A percentile compares a stretch with the other conserved stretches of the same genome.
Conservation (phyloP, 2,329 filamentous ascomycete genomes). For the Nigrospora oryzae region DNA sequence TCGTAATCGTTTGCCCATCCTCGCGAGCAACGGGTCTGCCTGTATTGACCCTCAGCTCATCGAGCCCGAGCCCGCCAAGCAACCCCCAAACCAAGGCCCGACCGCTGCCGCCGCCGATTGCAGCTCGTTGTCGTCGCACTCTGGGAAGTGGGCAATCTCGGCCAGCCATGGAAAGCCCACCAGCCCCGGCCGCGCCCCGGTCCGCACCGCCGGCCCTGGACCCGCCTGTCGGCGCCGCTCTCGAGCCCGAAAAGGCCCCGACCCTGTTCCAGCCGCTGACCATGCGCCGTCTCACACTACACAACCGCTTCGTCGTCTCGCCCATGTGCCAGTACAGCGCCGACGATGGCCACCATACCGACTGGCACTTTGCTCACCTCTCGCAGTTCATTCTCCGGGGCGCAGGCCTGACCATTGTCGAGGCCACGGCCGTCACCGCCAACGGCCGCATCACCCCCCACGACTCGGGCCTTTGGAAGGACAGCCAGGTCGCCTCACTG, state of each 20-base stretch:
- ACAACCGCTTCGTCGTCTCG: conserved; percentile 49
- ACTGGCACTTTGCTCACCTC: conserved; percentile 79
- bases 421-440: conserved; percentile 67
- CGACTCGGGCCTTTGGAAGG: conserved; percentile 74
- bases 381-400: conserved; percentile 72
- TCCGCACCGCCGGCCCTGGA: conserved; percentile 7
- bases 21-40: background rate
- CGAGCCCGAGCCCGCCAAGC: conserved; percentile 7
- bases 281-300: conserved; percentile 38
- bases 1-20: background rate
- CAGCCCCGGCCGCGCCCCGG: too few species aligned
- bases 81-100: too few species aligned
- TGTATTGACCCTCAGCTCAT: conserved; percentile 6
- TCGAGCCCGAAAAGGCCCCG: conserved; percentile 31
- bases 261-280: conserved; percentile 48
- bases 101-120: too few species aligned
- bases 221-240: conserved; percentile 39
- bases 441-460: conserved; percentile 79
- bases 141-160: too few species aligned
- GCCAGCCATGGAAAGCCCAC: too few species aligned
- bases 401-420: conserved; percentile 64
- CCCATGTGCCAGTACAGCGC: conserved; percentile 60
- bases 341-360: conserved; percentile 59
- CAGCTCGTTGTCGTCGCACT: too few species aligned
- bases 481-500: conserved; percentile 69